Conservation (phyloP, 805 yeast species). For the Candida vaughaniae region DNA sequence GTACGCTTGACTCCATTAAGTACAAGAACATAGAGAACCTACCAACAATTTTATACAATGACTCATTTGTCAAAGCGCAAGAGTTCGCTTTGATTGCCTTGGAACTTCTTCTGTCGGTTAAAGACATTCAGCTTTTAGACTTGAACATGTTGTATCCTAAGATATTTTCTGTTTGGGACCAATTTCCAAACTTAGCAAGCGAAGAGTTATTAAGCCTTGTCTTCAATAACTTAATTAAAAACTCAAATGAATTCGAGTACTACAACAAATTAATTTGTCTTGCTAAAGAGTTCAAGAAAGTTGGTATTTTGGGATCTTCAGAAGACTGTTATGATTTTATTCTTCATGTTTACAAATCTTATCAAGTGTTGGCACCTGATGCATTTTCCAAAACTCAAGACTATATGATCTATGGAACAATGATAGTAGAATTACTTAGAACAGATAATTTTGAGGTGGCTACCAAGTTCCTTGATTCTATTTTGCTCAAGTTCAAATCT, state of each 20-base stretch:
- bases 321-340: conserved; percentile 26
- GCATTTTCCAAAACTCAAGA: conserved; percentile 28
- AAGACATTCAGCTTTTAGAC: conserved; percentile 34
- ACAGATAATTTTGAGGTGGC: conserved; percentile 52
- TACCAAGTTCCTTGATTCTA: conserved; percentile 54
- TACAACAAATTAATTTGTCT: conserved; percentile 38
- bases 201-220: conserved; percentile 15
- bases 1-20: conserved; percentile 41
- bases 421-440: conserved; percentile 52
- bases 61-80: conserved; percentile 42
- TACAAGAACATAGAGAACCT: conserved; percentile 8
- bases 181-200: conserved; percentile 27
- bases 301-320: conserved; percentile 15
- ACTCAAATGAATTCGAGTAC: conserved; percentile 26
- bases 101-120: conserved; percentile 47
- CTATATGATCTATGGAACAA: conserved; percentile 48
- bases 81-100: conserved; percentile 45
- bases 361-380: conserved; percentile 20
- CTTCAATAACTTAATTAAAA: conserved; percentile 16
- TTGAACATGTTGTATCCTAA: conserved; percentile 32
- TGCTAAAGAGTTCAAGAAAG: conserved; percentile 20
- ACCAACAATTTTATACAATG: conserved; percentile 28
- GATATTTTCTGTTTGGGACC: conserved; percentile 29
- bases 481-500: conserved; percentile 45
- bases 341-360: conserved; percentile 28